phyloP scores from a whole-genome alignment of 768 basidiomycete genomes.

The Lyophyllum decastes region DNA sequence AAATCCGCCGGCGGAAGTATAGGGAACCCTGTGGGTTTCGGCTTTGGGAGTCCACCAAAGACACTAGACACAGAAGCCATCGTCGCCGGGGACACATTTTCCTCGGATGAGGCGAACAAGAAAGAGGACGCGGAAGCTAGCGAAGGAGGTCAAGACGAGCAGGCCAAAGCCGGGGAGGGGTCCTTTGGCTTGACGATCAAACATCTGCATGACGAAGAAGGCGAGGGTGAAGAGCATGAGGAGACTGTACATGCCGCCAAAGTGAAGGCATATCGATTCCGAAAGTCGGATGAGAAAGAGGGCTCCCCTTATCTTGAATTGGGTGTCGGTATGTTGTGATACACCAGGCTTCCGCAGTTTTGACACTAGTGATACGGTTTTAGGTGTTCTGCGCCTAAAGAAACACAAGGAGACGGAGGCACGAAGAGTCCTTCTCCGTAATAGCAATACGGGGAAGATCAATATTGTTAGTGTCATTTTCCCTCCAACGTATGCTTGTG shows the following conservation, averaged over 20 bases:
- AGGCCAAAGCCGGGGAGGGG: conserved; percentile 19
- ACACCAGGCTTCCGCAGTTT: not conserved
- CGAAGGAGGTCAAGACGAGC: conserved; percentile 14
- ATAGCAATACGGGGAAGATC: conserved; percentile 75
- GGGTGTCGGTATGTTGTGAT: conserved; percentile 57
- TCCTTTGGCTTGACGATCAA: conserved; percentile 23
- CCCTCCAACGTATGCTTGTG: not conserved
- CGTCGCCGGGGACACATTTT: not conserved
- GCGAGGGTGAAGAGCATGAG: conserved; percentile 83
- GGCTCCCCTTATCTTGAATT: conserved; percentile 62
- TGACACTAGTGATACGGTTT: not conserved
- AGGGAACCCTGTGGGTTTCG: conserved; percentile 67
- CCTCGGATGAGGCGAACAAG: conserved; percentile 4
- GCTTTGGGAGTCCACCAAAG: conserved; percentile 46
- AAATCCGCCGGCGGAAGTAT: conserved; percentile 44
- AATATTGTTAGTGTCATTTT: conserved; percentile 54
- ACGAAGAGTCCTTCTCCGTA: conserved; percentile 68
- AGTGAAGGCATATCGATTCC: conserved; percentile 64
- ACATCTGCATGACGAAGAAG: conserved; percentile 66
- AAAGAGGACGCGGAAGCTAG: conserved; percentile 8
- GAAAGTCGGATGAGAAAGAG: conserved; percentile 44
- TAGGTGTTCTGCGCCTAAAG: conserved; percentile 73
- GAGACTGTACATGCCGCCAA: conserved; percentile 60
- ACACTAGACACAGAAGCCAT: conserved; percentile 18
- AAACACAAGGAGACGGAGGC: conserved; percentile 64